Evolutionary conservation across 1,284 basidiomycete species (phyloP).

Genomic region (Papiliotrema flavescens): DNA sequence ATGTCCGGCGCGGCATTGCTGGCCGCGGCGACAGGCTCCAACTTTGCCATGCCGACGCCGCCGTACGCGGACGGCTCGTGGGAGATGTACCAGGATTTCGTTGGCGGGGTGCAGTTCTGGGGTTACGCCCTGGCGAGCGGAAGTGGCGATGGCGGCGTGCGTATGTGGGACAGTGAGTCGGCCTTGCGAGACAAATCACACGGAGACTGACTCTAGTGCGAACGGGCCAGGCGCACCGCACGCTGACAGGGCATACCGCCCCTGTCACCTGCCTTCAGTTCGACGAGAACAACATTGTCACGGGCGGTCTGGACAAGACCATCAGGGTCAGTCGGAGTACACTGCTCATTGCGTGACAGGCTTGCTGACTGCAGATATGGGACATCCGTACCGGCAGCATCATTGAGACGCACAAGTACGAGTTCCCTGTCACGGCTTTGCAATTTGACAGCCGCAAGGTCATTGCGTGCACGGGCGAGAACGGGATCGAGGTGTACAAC

Average conservation of each 20-base stretch:
- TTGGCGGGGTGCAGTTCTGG: conserved; percentile 98
- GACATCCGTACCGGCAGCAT: conserved; percentile 87
- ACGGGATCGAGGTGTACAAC: conserved; percentile 91
- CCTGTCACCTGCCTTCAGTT: conserved; percentile 96
- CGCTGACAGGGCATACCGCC: conserved; percentile 85
- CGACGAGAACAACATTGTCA: conserved; percentile 89
- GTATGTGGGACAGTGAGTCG: conserved; percentile 97
- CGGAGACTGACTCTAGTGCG: conserved; percentile 62
- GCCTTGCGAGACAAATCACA: background rate
- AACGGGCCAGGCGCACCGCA: conserved; percentile 94
- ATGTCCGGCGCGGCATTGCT: conserved; percentile 39
- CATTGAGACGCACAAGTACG: conserved; percentile 85
- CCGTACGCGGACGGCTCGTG: conserved; percentile 81
- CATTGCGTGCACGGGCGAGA: conserved; percentile 88
- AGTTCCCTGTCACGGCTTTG: conserved; percentile 82
- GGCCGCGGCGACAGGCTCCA: conserved; percentile 57
- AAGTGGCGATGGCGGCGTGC: conserved; percentile 90
- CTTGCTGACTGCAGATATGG: conserved; percentile 67
- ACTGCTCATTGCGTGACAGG: background rate
- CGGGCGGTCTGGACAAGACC: conserved; percentile 91
- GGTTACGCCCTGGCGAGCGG: conserved; percentile 96
- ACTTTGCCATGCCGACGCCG: conserved; percentile 77
- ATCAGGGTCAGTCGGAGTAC: conserved; percentile 61
- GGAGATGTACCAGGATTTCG: conserved; percentile 97
- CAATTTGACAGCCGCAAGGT: conserved; percentile 97